These are phyloP conservation scores for Candolleomyces aberdarensis DNA, from an alignment of 768 basidiomycete species.

Conservation along the genomic window DNA sequence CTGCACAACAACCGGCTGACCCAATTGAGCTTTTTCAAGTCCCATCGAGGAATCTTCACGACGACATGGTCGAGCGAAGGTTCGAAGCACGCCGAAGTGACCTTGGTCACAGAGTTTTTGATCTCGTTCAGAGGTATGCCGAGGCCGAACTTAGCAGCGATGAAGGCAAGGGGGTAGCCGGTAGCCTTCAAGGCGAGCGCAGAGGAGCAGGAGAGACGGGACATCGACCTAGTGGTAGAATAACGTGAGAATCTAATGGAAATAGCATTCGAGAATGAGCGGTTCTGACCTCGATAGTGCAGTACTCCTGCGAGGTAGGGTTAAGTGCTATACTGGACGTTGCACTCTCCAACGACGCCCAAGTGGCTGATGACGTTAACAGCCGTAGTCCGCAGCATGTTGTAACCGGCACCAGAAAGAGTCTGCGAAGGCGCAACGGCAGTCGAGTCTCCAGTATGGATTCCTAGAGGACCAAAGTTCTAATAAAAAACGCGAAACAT, in stretches of 20 bases:
- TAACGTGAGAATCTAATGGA: constrained; percentile 34
- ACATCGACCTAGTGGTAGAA: constrained; percentile 62
- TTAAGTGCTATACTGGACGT: constrained; percentile 98
- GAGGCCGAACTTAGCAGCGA: constrained; percentile 96
- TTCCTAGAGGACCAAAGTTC: constrained; percentile 99
- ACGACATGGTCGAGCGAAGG: constrained; percentile 96
- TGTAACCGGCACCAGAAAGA: constrained; percentile 95
- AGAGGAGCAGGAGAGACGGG: constrained; percentile 96
- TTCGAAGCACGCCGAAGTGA: constrained; percentile 97
- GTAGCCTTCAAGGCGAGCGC: constrained; percentile 98
- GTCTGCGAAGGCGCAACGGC: constrained; percentile 98
- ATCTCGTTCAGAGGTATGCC: constrained; percentile 98
- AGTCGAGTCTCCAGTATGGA: constrained; percentile 98
- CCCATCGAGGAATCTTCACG: constrained; percentile 99
- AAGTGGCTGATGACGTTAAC: constrained; percentile 97
- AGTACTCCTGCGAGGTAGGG: constrained; percentile 92
- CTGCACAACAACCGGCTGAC: constrained; percentile 89
- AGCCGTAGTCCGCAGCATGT: constrained; percentile 97
- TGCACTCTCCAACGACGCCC: constrained; percentile 97
- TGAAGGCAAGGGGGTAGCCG: constrained; percentile 98
- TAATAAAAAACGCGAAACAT: constrained; percentile 25
- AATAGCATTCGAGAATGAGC: constrained; percentile 75
- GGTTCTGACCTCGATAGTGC: constrained; percentile 84
- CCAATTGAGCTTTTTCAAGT: constrained; percentile 95
- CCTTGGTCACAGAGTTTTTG: constrained; percentile 95